Base-by-base conservation (phyloP, 2,329 filamentous ascomycete species). In the Dactylellina haptotyla region DNA sequence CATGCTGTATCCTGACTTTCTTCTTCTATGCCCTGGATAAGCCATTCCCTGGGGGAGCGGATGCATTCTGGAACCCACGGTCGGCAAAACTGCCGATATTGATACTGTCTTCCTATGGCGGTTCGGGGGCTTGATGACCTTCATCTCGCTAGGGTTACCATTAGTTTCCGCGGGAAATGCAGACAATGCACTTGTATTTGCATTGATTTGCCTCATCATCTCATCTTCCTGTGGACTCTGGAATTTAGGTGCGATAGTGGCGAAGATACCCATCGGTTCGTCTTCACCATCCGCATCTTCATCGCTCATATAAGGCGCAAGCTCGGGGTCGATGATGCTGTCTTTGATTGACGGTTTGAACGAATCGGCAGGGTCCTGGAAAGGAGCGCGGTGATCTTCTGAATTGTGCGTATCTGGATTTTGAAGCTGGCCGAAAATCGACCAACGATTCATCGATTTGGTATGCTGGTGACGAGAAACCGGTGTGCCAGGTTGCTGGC, bases 281-380 rank as follows among this genome's bases (percentile, higher is more conserved):
- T 97, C 93, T 37, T 91, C 94, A 78, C 92, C 70, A 46, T 97
- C 1, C 8, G 93, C 97, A 51, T 91, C 93, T 77, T 91, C 89
- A 79, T 99, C 95, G 4, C 95, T 99, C 85, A 99, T 90, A 81
- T 96, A 99, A 32, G 92, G 91, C 3, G 93, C 94, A 61, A 99
- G 84, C 78, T 99, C 95, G 0, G 95, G 95, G 79, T 99, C 95
- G 77, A 99, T 98, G 77, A 99, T 97, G 79, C 95, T 98, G 83
- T 99, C 95, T 79, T 95, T 93, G 77, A 99, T 98, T n/a, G 93
- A 93, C 14, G 93, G 57, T 46, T 75, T 90, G 34, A 97, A 85
- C 69, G 93, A 89, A 58, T 96, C 87, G 8, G 85, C 83, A 9
- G 88, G 85, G 69, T 90, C 90, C 62, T 91, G 92, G 76, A 98